Evolutionary conservation across 2,329 filamentous ascomycete species (phyloP).

Genomic region (Torrubiellomyces zombiae): DNA sequence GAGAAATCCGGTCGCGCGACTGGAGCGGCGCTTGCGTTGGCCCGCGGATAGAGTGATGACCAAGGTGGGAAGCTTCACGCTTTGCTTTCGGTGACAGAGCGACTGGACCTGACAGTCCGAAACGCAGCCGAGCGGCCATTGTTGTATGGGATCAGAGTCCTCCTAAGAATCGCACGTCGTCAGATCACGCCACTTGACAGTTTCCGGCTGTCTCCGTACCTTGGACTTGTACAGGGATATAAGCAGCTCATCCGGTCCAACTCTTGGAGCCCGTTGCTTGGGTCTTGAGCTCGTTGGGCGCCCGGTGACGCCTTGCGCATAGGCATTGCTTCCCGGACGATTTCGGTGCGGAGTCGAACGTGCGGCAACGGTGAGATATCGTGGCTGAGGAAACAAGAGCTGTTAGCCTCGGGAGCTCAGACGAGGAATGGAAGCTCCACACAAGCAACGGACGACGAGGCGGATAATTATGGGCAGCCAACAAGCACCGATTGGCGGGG

Average conservation of each 20-base stretch:
- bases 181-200: no score
- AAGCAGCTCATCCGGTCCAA: slow-evolving; percentile 25
- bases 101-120: slow-evolving; percentile 42
- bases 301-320: slow-evolving; percentile 23
- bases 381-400: slow-evolving; percentile 31
- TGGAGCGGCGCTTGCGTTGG: slow-evolving; percentile 46
- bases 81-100: slow-evolving; percentile 44
- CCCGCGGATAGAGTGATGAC: slow-evolving; percentile 42
- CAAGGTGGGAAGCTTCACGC: slow-evolving; percentile 40
- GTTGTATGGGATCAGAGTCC: slow-evolving; percentile 35
- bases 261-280: no score
- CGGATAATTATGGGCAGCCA: no score
- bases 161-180: slow-evolving; percentile 18
- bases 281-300: no score
- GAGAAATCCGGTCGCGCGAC: slow-evolving; percentile 40
- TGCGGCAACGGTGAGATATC: slow-evolving; percentile 40
- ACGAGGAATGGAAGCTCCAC: no score
- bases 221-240: slow-evolving; percentile 40
- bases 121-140: slow-evolving; percentile 34
- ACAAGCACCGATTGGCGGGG: no score
- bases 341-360: slow-evolving; percentile 16
- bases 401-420: slow-evolving; percentile 6
- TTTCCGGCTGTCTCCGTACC: no score
- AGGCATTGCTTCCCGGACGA: slow-evolving; percentile 17
- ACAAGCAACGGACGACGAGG: no score